phyloP scores from a whole-genome alignment of 331 rosid species.

The Malus hybrid region DNA sequence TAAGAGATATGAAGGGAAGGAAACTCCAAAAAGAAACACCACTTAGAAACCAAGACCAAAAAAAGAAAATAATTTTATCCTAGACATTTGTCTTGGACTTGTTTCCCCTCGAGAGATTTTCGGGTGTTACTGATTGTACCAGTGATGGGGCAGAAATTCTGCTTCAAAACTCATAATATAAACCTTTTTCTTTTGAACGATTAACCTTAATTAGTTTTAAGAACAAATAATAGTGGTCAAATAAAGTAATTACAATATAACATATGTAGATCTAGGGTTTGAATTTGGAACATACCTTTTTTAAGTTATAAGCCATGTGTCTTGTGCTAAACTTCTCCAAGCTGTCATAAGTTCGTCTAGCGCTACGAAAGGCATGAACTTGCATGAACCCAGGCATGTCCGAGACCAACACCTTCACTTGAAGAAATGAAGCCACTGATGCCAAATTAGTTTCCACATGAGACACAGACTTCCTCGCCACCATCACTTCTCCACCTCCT shows the following conservation, averaged over 20 bases:
- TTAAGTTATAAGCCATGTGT: conserved; percentile 74
- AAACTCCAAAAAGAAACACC: conserved; percentile 43
- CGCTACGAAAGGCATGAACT: conserved; percentile 81
- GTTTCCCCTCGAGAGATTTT: neutral
- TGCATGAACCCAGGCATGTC: conserved; percentile 97
- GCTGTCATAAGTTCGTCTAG: conserved; percentile 69
- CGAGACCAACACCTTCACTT: conserved; percentile 72
- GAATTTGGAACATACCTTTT: conserved; percentile 49
- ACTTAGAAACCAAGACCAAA: neutral
- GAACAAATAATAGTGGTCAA: neutral
- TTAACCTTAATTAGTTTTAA: neutral
- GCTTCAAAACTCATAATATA: neutral
- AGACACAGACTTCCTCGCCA: conserved; percentile 71
- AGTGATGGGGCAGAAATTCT: neutral
- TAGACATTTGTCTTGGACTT: neutral
- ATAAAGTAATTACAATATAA: neutral
- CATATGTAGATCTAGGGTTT: neutral
- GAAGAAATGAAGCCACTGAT: conserved; percentile 58
- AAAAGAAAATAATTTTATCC: neutral
- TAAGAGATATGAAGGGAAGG: neutral
- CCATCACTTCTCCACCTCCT: neutral
- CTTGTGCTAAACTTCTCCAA: conserved; percentile 72
- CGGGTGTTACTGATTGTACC: neutral
- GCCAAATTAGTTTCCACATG: conserved; percentile 64
- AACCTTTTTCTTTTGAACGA: neutral